Evolutionary conservation across 2,329 filamentous ascomycete genomes (phyloP).

Genomic region (Coniochaeta hoffmannii): DNA sequence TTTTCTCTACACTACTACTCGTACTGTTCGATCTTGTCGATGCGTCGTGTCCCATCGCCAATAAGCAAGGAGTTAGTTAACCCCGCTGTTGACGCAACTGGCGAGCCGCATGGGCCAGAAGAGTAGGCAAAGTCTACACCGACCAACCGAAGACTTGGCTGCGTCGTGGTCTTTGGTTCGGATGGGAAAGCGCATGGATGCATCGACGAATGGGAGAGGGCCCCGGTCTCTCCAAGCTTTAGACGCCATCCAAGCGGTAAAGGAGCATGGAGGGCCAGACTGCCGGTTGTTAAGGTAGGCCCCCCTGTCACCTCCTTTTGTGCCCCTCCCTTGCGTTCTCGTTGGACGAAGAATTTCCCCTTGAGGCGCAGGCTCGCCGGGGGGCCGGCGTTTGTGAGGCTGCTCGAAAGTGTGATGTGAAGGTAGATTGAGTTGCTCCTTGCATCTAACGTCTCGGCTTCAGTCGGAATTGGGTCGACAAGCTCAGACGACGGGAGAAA

Average conservation of each 20-base stretch:
- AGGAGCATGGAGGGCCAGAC: not conserved
- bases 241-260: conserved; percentile 1
- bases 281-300: not conserved
- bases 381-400: not conserved
- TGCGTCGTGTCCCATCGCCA: not conserved
- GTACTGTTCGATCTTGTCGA: not conserved
- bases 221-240: not conserved
- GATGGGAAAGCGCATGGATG: not conserved
- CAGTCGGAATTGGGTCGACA: not conserved
- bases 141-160: not conserved
- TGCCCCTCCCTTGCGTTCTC: not conserved
- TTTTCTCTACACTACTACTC: not conserved
- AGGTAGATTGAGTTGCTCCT: not conserved
- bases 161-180: not conserved
- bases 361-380: not conserved
- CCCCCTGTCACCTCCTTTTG: not conserved
- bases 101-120: not conserved
- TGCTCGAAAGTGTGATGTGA: not conserved
- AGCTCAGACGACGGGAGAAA: not conserved
- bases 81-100: not conserved
- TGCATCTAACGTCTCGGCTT: not conserved
- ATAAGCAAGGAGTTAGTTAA: not conserved
- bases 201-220: not conserved
- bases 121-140: not conserved
- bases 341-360: not conserved